Percentiles rank a stretch among this genome's conserved stretches.
These are phyloP conservation scores for Theobroma cacao DNA, from an alignment of 345 rosid genomes.

Conservation along the genomic window DNA sequence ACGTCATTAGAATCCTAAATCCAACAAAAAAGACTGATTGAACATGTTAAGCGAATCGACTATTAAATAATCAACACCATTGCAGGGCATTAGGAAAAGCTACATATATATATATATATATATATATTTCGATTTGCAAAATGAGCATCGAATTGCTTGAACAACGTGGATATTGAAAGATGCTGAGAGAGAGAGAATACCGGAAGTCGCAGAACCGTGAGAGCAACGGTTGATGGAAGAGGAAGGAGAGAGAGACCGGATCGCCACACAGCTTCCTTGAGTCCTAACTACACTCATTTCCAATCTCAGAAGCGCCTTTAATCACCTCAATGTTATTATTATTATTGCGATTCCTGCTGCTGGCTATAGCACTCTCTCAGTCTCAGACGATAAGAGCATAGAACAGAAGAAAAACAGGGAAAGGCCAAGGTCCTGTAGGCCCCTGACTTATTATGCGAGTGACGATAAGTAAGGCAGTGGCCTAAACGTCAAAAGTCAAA, in stretches of 20 bases:
- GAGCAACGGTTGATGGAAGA: constrained; percentile 47
- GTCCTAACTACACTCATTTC: constrained; percentile 40
- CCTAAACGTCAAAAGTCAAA: neutral
- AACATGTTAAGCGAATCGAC: neutral
- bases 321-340: neutral
- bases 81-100: neutral
- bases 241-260: constrained; percentile 51
- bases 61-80: neutral
- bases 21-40: neutral
- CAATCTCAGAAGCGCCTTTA: neutral
- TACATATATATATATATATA: too few relatives aligned
- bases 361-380: neutral
- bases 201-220: constrained; percentile 48
- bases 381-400: neutral
- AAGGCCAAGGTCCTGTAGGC: neutral
- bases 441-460: neutral
- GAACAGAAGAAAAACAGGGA: neutral
- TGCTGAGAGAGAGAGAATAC: constrained; percentile 28
- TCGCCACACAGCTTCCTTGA: constrained; percentile 50
- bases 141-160: neutral
- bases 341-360: neutral
- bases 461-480: neutral
- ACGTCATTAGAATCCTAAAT: neutral
- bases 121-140: too few relatives aligned
- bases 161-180: neutral